Percentiles rank a stretch among this genome's conserved stretches.
These are phyloP conservation scores for Pseudogymnoascus sp. DNA, from an alignment of 2,329 filamentous ascomycete species.

Conservation along the genomic window DNA sequence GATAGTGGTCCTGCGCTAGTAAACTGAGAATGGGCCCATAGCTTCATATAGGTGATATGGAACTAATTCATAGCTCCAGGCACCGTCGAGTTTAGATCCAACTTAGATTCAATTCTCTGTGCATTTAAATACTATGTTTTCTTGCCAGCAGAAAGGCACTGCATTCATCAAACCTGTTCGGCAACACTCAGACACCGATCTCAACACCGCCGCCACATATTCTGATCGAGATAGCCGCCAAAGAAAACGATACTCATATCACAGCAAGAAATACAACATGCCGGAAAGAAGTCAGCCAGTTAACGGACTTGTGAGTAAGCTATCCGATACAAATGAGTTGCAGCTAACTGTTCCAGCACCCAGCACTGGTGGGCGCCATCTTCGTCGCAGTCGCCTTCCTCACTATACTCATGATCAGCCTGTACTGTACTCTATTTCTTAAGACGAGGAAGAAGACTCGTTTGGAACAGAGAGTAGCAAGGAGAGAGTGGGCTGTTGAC, in stretches of 20 bases:
- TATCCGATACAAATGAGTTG: neutral
- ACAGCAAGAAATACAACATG: neutral
- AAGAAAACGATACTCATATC: neutral
- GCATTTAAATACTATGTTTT: neutral
- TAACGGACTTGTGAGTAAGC: neutral
- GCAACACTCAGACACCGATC: neutral
- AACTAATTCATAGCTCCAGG: slow-evolving; percentile 1
- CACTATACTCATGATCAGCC: neutral
- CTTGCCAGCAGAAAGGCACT: neutral
- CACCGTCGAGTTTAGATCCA: neutral
- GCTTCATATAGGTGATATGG: neutral
- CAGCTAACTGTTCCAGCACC: neutral
- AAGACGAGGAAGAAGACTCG: neutral
- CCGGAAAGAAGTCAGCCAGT: neutral
- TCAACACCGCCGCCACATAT: neutral
- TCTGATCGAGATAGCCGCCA: neutral
- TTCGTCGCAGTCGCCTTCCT: neutral
- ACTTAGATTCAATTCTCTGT: neutral
- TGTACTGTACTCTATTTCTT: neutral
- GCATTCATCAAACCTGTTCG: neutral
- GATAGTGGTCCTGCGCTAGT: neutral
- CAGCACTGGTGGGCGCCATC: neutral
- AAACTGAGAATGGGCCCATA: slow-evolving; percentile 7
- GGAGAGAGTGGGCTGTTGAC: neutral
- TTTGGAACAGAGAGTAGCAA: neutral